Evolutionary conservation across 2,329 filamentous ascomycete species (phyloP).

Genomic region (Pseudogymnoascus sp.): DNA sequence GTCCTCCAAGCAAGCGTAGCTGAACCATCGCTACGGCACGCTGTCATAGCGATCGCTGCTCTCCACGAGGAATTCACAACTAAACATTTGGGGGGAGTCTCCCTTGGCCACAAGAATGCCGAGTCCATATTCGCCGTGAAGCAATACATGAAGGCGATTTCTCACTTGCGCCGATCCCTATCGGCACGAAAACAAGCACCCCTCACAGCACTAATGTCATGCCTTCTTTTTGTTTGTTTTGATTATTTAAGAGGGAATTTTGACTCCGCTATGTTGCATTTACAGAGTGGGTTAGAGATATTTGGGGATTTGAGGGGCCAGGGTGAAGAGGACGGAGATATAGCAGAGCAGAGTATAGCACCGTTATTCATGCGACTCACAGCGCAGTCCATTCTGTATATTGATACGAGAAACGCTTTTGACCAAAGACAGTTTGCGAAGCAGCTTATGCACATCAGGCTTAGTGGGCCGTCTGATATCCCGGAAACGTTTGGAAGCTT

Average conservation of each 20-base stretch:
- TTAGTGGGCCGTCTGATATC: constrained; percentile 5
- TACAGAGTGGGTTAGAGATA: constrained; percentile 24
- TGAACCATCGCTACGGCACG: constrained; percentile 24
- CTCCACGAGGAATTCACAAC: constrained; percentile 24
- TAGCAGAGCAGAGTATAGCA: constrained; percentile 20
- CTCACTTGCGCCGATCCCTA: constrained; percentile 20
- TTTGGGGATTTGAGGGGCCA: constrained; percentile 4
- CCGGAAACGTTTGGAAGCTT: constrained; percentile 18
- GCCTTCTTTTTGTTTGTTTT: constrained; percentile 25
- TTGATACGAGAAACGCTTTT: constrained; percentile 20
- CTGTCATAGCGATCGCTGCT: constrained; percentile 24
- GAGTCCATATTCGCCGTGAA: constrained; percentile 19
- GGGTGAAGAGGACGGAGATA: constrained; percentile 14
- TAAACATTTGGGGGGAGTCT: constrained; percentile 11
- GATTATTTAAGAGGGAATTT: constrained; percentile 25
- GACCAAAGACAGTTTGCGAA: constrained; percentile 18
- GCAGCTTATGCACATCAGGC: constrained; percentile 15
- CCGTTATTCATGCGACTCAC: constrained; percentile 23
- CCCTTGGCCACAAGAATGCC: background rate
- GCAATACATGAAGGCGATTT: constrained; percentile 27
- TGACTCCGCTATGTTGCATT: constrained; percentile 24
- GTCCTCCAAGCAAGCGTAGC: constrained; percentile 21
- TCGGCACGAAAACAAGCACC: constrained; percentile 18
- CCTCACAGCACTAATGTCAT: constrained; percentile 23
- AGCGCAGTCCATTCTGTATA: constrained; percentile 24